A percentile compares a stretch with the other conserved stretches of the same genome.
Evolutionary conservation across 2,329 filamentous ascomycete species (phyloP).

Genomic region (Clonostachys rosea): DNA sequence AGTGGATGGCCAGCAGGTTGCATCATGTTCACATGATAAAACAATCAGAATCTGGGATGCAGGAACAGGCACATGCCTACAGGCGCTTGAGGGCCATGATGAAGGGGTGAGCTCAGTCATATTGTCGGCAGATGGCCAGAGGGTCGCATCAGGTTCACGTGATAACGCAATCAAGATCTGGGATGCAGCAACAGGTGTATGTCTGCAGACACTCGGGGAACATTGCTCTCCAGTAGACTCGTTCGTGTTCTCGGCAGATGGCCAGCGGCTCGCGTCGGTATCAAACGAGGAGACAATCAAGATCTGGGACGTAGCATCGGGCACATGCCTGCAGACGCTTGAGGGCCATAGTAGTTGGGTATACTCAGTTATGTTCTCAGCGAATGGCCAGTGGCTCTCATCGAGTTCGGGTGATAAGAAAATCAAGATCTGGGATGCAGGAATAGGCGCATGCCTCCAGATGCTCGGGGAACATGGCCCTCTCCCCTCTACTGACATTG

Average conservation of each 20-base stretch:
- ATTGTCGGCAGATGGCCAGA: constrained; percentile 1
- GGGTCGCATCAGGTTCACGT: constrained; percentile 1
- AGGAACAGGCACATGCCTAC: constrained; percentile 1
- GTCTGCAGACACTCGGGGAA: neutral
- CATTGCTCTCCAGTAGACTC: neutral
- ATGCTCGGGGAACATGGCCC: no score
- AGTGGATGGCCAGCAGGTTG: neutral
- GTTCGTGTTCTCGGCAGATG: neutral
- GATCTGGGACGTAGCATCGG: neutral
- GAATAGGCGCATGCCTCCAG: no score
- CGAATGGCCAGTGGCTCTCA: no score
- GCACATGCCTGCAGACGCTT: neutral
- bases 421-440: no score
- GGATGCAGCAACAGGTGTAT: neutral
- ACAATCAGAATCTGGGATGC: constrained; percentile 2
- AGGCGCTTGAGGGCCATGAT: constrained; percentile 3
- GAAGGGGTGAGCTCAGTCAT: neutral
- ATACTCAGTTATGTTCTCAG: no score
- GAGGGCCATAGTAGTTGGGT: neutral
- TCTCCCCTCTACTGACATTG: no score
- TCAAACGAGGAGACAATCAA: neutral
- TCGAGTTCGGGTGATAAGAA: no score
- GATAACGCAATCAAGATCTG: constrained; percentile 3
- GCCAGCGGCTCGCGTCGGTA: neutral
- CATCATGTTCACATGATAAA: constrained; percentile 1